phyloP scores from a whole-genome alignment of 2,329 filamentous ascomycete genomes.

The Botrytis hyacinthi region DNA sequence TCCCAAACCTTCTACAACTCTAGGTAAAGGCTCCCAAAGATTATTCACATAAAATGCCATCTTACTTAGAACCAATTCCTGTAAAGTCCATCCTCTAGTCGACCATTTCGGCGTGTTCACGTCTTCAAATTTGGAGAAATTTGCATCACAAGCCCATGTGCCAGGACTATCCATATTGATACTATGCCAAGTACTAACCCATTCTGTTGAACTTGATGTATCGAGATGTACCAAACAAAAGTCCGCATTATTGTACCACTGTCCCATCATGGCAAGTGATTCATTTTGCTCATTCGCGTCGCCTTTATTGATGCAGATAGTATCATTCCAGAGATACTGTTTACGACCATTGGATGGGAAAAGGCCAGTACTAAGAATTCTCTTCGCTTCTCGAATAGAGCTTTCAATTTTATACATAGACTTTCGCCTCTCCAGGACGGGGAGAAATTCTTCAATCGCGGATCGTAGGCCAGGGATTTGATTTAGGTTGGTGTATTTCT shows the following conservation, averaged over 20 bases:
- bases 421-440: constrained; percentile 28
- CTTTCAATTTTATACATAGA: constrained; percentile 37
- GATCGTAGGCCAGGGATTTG: constrained; percentile 9
- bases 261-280: constrained; percentile 39
- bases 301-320: constrained; percentile 39
- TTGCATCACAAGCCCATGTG: constrained; percentile 15
- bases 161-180: constrained; percentile 22
- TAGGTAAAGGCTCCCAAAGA: constrained; percentile 34
- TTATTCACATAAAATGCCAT: constrained; percentile 40
- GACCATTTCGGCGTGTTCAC: constrained; percentile 36
- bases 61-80: constrained; percentile 41
- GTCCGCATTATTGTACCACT: constrained; percentile 39
- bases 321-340: constrained; percentile 39
- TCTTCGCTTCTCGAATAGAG: constrained; percentile 31
- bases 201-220: constrained; percentile 29
- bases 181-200: constrained; percentile 30
- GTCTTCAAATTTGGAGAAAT: constrained; percentile 28
- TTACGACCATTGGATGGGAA: constrained; percentile 33
- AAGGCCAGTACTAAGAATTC: constrained; percentile 34
- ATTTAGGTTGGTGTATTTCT: constrained; percentile 4
- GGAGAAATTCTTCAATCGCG: constrained; percentile 19
- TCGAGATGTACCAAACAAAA: constrained; percentile 39
- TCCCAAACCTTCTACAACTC: constrained; percentile 38
- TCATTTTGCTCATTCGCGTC: constrained; percentile 37
- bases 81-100: constrained; percentile 38